Evolutionary conservation across 345 rosid species (phyloP).

Genomic region (Rhizophora apiculata): DNA sequence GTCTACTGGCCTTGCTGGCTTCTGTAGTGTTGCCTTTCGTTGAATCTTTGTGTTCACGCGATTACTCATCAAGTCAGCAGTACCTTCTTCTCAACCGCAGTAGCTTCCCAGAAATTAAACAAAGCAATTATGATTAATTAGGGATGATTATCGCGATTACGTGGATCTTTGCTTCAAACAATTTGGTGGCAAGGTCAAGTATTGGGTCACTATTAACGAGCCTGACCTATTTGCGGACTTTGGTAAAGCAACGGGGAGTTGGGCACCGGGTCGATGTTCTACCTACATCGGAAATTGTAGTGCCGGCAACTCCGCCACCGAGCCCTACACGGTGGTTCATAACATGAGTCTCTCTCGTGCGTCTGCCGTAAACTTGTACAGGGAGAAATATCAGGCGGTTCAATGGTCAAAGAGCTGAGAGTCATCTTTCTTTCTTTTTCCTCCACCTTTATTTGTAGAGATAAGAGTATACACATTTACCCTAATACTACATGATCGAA

Average conservation of each 20-base stretch:
- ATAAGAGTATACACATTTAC: too few relatives aligned
- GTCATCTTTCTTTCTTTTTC: neutral
- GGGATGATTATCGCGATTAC: slow-evolving; percentile 42
- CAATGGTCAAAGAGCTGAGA: too few relatives aligned
- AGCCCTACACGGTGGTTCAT: slow-evolving; percentile 19
- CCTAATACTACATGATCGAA: too few relatives aligned
- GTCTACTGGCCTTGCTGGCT: too few relatives aligned
- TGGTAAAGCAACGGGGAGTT: slow-evolving; percentile 9
- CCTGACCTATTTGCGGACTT: slow-evolving; percentile 25
- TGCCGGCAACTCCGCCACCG: slow-evolving; percentile 17
- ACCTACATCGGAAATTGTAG: neutral
- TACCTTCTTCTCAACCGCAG: too few relatives aligned
- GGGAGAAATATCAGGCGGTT: slow-evolving; percentile 21
- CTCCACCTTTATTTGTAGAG: too few relatives aligned
- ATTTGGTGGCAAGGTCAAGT: slow-evolving; percentile 48
- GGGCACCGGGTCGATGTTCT: slow-evolving; percentile 24
- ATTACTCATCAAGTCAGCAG: too few relatives aligned
- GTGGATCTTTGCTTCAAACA: slow-evolving; percentile 42
- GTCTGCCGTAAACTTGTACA: slow-evolving; percentile 22
- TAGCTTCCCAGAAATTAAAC: too few relatives aligned
- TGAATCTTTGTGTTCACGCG: too few relatives aligned
- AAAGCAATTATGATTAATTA: neutral
- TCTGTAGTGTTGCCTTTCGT: too few relatives aligned
- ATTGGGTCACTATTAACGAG: slow-evolving; percentile 49
- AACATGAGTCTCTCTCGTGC: slow-evolving; percentile 38